Conservation (phyloP, 768 basidiomycete species). For the Punctularia strigosozonata region DNA sequence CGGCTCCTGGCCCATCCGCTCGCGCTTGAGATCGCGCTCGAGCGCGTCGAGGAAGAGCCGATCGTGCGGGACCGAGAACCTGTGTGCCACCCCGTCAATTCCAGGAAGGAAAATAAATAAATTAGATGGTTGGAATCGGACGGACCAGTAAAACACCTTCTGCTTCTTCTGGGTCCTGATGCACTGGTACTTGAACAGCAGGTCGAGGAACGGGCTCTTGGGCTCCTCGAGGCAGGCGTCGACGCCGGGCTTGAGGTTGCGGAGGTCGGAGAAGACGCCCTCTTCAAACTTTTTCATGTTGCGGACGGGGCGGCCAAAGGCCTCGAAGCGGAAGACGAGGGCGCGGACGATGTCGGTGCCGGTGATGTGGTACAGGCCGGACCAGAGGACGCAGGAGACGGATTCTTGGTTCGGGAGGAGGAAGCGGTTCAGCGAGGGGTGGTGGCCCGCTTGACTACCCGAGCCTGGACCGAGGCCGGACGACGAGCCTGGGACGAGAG, state of each 20-base stretch:
- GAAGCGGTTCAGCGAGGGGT: slow-evolving; percentile 79
- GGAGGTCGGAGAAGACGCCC: slow-evolving; percentile 86
- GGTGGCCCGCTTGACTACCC: slow-evolving; percentile 24
- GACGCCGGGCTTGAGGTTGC: slow-evolving; percentile 87
- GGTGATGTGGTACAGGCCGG: slow-evolving; percentile 85
- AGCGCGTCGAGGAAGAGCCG: slow-evolving; percentile 94
- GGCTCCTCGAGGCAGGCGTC: slow-evolving; percentile 93
- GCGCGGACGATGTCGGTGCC: slow-evolving; percentile 96
- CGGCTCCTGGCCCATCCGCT: slow-evolving; percentile 81
- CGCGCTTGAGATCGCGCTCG: slow-evolving; percentile 91
- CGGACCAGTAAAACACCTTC: slow-evolving; percentile 96
- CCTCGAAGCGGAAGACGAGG: slow-evolving; percentile 88
- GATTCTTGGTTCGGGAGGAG: slow-evolving; percentile 79
- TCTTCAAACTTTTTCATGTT: slow-evolving; percentile 98
- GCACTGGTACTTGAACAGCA: slow-evolving; percentile 92
- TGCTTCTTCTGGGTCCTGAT: slow-evolving; percentile 98
- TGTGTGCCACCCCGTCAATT: slow-evolving; percentile 16
- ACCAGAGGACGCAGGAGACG: slow-evolving; percentile 89
- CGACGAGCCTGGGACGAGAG: no score
- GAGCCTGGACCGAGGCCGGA: no score
- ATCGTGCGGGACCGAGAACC: slow-evolving; percentile 97
- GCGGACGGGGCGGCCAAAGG: slow-evolving; percentile 80
- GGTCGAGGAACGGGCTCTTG: slow-evolving; percentile 91
- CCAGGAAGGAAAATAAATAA: slow-evolving; percentile 1
- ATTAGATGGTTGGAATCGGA: slow-evolving; percentile 5